Percentiles rank a stretch among this genome's conserved stretches.
Evolutionary conservation across 148 eudicot genomes (phyloP).

Genomic region (Diospyros lotus): DNA sequence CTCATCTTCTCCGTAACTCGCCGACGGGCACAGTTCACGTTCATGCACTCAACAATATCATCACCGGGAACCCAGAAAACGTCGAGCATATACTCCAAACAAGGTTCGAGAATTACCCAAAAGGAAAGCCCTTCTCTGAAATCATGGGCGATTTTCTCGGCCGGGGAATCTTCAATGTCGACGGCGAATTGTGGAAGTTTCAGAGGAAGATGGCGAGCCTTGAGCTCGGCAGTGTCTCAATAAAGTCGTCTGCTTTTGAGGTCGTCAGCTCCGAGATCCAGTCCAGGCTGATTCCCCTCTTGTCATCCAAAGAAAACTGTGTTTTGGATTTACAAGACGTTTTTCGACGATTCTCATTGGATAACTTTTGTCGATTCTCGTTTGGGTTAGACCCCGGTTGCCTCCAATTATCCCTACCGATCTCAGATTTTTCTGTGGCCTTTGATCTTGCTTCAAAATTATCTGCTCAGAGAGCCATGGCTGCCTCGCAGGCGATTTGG

Average conservation of each 20-base stretch:
- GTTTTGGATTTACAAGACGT: background rate
- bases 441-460: slow-evolving; percentile 15
- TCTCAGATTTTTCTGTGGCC: background rate
- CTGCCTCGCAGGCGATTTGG: slow-evolving; percentile 1
- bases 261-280: slow-evolving; percentile 5
- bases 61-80: slow-evolving; percentile 22
- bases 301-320: background rate
- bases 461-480: slow-evolving; percentile 8
- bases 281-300: slow-evolving; percentile 3
- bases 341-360: background rate
- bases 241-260: slow-evolving; percentile 7
- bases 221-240: background rate
- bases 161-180: slow-evolving; percentile 24
- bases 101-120: slow-evolving; percentile 23
- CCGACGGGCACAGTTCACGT: slow-evolving; percentile 20
- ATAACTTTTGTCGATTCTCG: slow-evolving; percentile 9
- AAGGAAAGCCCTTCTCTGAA: slow-evolving; percentile 22
- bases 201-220: slow-evolving; percentile 16
- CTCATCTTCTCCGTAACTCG: slow-evolving; percentile 19
- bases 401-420: background rate
- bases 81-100: slow-evolving; percentile 28
- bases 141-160: slow-evolving; percentile 26
- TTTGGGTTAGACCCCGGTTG: slow-evolving; percentile 20
- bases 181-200: slow-evolving; percentile 19
- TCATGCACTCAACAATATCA: slow-evolving; percentile 17